Evolutionary conservation across 768 basidiomycete genomes (phyloP).

Genomic region (Xerocomus brunneocitrinus): DNA sequence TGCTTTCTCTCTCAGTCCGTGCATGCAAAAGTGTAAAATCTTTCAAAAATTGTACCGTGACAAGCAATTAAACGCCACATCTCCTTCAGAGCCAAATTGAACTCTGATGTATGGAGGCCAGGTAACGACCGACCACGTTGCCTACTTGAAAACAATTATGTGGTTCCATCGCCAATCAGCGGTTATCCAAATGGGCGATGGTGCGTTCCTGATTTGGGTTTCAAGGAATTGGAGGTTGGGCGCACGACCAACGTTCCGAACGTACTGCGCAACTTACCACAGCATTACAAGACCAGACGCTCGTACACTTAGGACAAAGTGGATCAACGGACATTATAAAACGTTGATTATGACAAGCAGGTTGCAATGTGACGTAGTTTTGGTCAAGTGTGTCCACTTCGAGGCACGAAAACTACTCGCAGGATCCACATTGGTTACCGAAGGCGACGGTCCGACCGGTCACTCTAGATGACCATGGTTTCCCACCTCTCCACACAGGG

Average conservation of each 20-base stretch:
- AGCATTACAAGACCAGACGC: constrained; percentile 8
- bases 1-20: not conserved
- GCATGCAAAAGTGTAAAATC: not conserved
- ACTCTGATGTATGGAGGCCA: not conserved
- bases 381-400: constrained; percentile 8
- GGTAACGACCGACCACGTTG: constrained; percentile 1
- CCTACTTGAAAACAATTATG: constrained; percentile 1
- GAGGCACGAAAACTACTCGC: constrained; percentile 18
- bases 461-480: constrained; percentile 22
- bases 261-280: not conserved
- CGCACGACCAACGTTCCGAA: not conserved
- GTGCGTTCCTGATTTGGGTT: constrained; percentile 1
- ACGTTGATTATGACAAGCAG: constrained; percentile 8
- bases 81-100: constrained; percentile 14
- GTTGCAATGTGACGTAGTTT: constrained; percentile 20
- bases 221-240: not conserved
- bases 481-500: constrained; percentile 37
- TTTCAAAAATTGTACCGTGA: not conserved
- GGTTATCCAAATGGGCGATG: constrained; percentile 1
- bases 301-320: constrained; percentile 3
- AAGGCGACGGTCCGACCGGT: not conserved
- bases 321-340: constrained; percentile 27
- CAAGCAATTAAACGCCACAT: constrained; percentile 24
- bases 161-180: not conserved
- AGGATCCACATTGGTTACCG: constrained; percentile 14